phyloP scores from a whole-genome alignment of 768 basidiomycete genomes.

The Sarcomyxa edulis region DNA sequence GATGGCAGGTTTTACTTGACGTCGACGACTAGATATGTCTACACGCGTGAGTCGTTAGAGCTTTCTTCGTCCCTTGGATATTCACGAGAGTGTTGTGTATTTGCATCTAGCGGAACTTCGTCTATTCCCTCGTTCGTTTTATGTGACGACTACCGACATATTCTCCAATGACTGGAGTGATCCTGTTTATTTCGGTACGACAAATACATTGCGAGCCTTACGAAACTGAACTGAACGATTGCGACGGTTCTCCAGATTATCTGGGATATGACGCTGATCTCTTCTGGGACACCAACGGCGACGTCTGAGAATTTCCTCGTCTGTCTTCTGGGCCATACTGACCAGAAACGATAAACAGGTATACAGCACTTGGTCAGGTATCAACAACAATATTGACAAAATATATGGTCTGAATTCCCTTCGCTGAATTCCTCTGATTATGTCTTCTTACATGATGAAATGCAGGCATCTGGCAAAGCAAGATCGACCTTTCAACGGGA shows the following conservation, averaged over 20 bases:
- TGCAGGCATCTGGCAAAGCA: conserved; percentile 34
- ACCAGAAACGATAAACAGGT: conserved; percentile 14
- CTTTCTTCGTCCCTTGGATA: background rate
- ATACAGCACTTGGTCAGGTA: conserved; percentile 32
- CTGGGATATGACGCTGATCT: conserved; percentile 34
- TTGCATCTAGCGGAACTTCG: conserved; percentile 24
- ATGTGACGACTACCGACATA: conserved; percentile 30
- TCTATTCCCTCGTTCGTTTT: conserved; percentile 34
- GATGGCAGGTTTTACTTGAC: conserved; percentile 28
- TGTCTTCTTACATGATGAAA: background rate
- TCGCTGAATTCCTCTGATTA: background rate
- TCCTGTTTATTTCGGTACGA: conserved; percentile 31
- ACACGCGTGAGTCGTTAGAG: conserved; percentile 29
- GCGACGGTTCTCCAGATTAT: conserved; percentile 16
- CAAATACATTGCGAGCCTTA: background rate
- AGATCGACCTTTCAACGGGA: conserved; percentile 31
- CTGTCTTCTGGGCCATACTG: background rate
- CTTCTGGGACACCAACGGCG: conserved; percentile 36
- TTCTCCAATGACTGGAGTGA: conserved; percentile 36
- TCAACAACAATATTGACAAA: conserved; percentile 33
- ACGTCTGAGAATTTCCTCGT: conserved; percentile 15
- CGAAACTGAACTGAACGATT: background rate
- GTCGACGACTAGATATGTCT: conserved; percentile 32
- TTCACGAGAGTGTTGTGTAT: conserved; percentile 1
- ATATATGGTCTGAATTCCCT: conserved; percentile 26